phyloP scores from a whole-genome alignment of 768 basidiomycete genomes.

The Auriculariales sp. region DNA sequence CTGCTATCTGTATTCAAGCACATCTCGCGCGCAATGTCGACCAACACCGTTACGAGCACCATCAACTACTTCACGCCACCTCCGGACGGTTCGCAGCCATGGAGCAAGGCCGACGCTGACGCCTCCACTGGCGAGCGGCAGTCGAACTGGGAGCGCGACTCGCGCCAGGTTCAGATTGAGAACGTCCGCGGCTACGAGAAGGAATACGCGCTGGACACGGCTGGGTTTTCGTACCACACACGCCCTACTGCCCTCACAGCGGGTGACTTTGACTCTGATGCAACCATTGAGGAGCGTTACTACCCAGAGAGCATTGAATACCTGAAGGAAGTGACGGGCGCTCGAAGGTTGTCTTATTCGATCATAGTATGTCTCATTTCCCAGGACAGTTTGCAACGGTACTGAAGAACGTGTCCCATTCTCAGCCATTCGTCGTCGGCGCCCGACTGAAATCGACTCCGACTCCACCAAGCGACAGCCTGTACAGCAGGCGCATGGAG shows the following conservation, averaged over 20 bases:
- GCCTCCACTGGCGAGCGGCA: slow-evolving; percentile 20
- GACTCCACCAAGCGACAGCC: slow-evolving; percentile 28
- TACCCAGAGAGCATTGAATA: slow-evolving; percentile 46
- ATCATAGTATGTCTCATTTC: slow-evolving; percentile 35
- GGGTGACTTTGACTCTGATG: slow-evolving; percentile 31
- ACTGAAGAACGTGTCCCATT: background rate
- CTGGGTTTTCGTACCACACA: slow-evolving; percentile 31
- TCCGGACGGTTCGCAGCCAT: slow-evolving; percentile 25
- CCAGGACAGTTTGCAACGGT: background rate
- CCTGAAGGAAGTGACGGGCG: slow-evolving; percentile 45
- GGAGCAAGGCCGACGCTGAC: slow-evolving; percentile 20
- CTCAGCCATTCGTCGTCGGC: slow-evolving; percentile 31
- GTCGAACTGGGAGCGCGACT: slow-evolving; percentile 22
- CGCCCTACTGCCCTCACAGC: background rate
- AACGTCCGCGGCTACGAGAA: slow-evolving; percentile 39
- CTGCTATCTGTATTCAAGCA: too few relatives aligned
- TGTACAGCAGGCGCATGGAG: slow-evolving; percentile 27
- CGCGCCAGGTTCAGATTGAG: slow-evolving; percentile 25
- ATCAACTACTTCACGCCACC: slow-evolving; percentile 23
- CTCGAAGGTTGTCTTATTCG: slow-evolving; percentile 46
- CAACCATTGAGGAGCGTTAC: slow-evolving; percentile 38
- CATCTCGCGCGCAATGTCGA: background rate
- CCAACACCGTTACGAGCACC: slow-evolving; percentile 3
- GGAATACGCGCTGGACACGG: slow-evolving; percentile 28
- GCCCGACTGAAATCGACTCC: slow-evolving; percentile 23